A percentile compares a stretch with the other conserved stretches of the same genome.
phyloP scores from a whole-genome alignment of 129 eudicot genomes.

The Rutidosis leptorrhynchoides region DNA sequence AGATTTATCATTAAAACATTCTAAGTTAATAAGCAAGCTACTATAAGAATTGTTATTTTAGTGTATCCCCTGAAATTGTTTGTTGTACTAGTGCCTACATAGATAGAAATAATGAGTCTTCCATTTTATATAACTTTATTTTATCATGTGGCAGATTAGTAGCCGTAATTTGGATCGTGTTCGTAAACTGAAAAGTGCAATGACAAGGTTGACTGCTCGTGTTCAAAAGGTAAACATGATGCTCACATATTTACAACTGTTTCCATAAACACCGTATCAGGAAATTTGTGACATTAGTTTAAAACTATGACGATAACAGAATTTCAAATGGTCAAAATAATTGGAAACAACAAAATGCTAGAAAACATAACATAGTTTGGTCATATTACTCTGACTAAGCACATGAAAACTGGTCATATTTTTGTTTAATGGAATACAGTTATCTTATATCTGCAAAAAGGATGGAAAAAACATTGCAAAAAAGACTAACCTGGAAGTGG shows the following conservation, averaged over 20 bases:
- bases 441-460: no score
- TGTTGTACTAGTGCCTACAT: neutral
- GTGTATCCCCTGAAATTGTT: neutral
- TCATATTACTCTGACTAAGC: no score
- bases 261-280: no score
- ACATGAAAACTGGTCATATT: no score
- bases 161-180: constrained; percentile 90
- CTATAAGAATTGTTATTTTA: neutral
- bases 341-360: neutral
- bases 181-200: constrained; percentile 86
- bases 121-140: neutral
- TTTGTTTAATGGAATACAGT: no score
- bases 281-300: neutral
- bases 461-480: neutral
- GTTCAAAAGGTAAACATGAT: constrained; percentile 73
- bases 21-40: neutral
- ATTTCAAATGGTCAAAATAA: neutral
- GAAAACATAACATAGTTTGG: neutral
- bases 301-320: neutral
- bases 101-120: neutral
- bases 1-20: neutral
- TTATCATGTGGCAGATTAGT: constrained; percentile 59
- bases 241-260: neutral
- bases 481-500: neutral
- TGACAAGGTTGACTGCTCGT: constrained; percentile 93